A percentile compares a stretch with the other conserved stretches of the same genome.
phyloP scores from a whole-genome alignment of 768 basidiomycete species.

The Phaffia tasmanica region DNA sequence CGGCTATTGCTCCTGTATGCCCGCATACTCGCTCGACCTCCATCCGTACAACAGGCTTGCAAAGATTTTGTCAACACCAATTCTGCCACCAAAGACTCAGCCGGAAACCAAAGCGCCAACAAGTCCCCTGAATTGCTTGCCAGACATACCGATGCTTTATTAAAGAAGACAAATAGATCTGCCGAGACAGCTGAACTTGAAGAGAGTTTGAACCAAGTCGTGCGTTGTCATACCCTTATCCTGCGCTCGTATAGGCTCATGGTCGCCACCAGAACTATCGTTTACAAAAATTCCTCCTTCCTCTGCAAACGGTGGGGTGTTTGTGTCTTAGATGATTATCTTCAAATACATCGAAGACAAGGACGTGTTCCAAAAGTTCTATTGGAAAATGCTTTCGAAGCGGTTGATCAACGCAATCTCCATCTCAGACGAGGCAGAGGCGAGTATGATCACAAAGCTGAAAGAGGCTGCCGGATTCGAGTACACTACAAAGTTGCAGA shows the following conservation, averaged over 20 bases:
- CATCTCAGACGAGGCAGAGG: constrained; percentile 89
- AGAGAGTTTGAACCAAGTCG: constrained; percentile 77
- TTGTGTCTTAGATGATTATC: constrained; percentile 63
- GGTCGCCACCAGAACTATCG: neutral
- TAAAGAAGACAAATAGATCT: constrained; percentile 92
- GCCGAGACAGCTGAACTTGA: constrained; percentile 85
- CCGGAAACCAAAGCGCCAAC: constrained; percentile 54
- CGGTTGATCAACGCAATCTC: constrained; percentile 84
- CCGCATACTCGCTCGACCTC: neutral
- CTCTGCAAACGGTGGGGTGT: neutral
- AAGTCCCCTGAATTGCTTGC: constrained; percentile 88
- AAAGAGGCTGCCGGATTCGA: constrained; percentile 96
- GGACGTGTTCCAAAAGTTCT: constrained; percentile 97
- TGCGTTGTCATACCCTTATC: constrained; percentile 39
- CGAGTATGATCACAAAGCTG: constrained; percentile 94
- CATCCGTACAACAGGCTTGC: constrained; percentile 54
- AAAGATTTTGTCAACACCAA: constrained; percentile 91
- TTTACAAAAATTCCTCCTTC: neutral
- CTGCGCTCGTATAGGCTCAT: too few species aligned
- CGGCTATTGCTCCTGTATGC: neutral
- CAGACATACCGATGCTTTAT: constrained; percentile 75
- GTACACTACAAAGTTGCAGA: constrained; percentile 87
- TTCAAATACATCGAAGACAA: constrained; percentile 99
- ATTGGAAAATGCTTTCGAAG: constrained; percentile 83
- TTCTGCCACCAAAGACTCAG: constrained; percentile 49